Evolutionary conservation across 768 basidiomycete species (phyloP).

Genomic region (Mycena maculata): DNA sequence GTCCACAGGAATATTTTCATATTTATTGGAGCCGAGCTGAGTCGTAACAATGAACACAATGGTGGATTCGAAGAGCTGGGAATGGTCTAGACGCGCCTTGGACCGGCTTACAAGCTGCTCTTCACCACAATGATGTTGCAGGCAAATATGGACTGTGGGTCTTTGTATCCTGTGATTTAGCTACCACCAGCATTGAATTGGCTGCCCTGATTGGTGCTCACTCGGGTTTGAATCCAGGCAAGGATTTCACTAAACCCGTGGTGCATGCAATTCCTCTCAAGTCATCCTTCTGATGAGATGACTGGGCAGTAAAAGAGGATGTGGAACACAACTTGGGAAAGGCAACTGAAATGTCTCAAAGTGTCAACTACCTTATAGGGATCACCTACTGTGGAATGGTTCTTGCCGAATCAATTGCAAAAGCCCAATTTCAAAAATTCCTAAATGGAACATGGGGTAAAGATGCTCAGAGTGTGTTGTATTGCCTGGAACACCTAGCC

Average conservation of each 20-base stretch:
- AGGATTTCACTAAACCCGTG: background rate
- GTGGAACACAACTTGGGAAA: no score
- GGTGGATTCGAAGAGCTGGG: no score
- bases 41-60: no score
- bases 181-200: background rate
- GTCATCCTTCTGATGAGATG: background rate
- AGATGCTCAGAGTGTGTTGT: background rate
- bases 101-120: no score
- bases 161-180: background rate
- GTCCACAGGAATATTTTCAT: no score
- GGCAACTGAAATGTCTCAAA: no score
- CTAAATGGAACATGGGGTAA: background rate
- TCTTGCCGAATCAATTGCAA: background rate
- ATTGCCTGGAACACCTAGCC: background rate
- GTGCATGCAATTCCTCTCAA: background rate
- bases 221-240: background rate
- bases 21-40: no score
- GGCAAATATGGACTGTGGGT: background rate
- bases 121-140: background rate
- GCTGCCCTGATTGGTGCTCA: background rate
- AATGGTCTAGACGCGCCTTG: no score
- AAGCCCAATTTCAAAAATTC: background rate
- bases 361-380: no score
- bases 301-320: background rate
- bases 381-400: background rate